A percentile compares a stretch with the other conserved stretches of the same genome.
Evolutionary conservation across 805 yeast species (phyloP).

Genomic region (Starmerella sirachaensis): DNA sequence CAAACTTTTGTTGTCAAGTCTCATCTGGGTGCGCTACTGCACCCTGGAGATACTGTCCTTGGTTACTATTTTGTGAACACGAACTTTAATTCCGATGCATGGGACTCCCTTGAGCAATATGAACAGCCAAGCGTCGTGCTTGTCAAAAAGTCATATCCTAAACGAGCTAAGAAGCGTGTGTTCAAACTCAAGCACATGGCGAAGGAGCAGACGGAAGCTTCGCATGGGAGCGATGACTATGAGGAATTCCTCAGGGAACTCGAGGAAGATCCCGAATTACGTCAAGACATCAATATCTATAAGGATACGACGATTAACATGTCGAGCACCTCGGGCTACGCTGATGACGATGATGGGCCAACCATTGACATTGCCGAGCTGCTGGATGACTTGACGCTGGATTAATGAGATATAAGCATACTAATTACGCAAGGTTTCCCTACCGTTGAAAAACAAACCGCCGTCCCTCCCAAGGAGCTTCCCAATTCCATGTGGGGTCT

Average conservation of each 20-base stretch:
- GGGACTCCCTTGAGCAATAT: slow-evolving; percentile 32
- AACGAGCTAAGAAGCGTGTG: slow-evolving; percentile 59
- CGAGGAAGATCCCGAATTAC: slow-evolving; percentile 91
- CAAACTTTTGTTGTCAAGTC: slow-evolving; percentile 66
- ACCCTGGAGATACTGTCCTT: slow-evolving; percentile 85
- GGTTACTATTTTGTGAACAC: slow-evolving; percentile 76
- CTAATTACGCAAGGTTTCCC: too few species aligned
- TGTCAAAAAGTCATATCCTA: slow-evolving; percentile 76
- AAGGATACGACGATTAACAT: slow-evolving; percentile 36
- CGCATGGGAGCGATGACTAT: slow-evolving; percentile 66
- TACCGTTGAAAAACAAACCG: too few species aligned
- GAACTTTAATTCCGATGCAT: slow-evolving; percentile 47
- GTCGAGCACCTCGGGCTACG: slow-evolving; percentile 12
- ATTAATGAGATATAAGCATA: too few species aligned
- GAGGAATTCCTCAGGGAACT: slow-evolving; percentile 95
- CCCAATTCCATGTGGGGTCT: too few species aligned
- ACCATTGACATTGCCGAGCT: slow-evolving; percentile 82
- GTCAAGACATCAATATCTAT: slow-evolving; percentile 81
- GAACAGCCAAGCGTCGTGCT: slow-evolving; percentile 62
- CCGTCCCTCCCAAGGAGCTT: too few species aligned
- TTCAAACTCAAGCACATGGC: slow-evolving; percentile 99
- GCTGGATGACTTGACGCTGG: slow-evolving; percentile 71
- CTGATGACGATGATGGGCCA: slow-evolving; percentile 67
- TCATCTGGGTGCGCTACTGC: slow-evolving; percentile 80
- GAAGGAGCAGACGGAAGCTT: slow-evolving; percentile 47